A percentile compares a stretch with the other conserved stretches of the same genome.
Evolutionary conservation across 352 stramenopile species (phyloP).

Genomic region (Pythium dissimile): DNA sequence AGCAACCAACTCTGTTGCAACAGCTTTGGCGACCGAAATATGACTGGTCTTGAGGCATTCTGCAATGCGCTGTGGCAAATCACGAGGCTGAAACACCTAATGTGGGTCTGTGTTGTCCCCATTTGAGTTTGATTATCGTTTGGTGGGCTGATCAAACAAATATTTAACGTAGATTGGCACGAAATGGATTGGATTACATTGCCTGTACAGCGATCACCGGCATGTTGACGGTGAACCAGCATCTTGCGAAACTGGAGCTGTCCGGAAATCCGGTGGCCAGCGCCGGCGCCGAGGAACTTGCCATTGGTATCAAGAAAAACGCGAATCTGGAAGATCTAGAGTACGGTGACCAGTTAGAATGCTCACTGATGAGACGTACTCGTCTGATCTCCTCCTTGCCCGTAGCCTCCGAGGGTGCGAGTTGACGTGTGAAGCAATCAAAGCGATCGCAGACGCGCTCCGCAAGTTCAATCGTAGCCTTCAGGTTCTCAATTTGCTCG

Average conservation of each 20-base stretch:
- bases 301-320: constrained; percentile 52
- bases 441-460: constrained; percentile 26
- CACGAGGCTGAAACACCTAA: constrained; percentile 36
- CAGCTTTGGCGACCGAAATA: constrained; percentile 48
- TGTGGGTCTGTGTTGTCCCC: constrained; percentile 6
- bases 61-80: constrained; percentile 52
- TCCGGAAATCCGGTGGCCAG: constrained; percentile 45
- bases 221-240: constrained; percentile 59
- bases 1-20: constrained; percentile 47
- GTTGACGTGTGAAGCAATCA: constrained; percentile 43
- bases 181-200: constrained; percentile 60
- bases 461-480: constrained; percentile 52
- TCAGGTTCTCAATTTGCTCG: constrained; percentile 31
- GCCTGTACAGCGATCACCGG: constrained; percentile 34
- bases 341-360: constrained; percentile 20
- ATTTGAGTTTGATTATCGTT: not conserved
- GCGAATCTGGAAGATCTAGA: constrained; percentile 35
- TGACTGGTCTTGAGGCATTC: constrained; percentile 47
- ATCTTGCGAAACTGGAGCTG: constrained; percentile 35
- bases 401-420: constrained; percentile 36
- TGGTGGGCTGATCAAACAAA: not conserved
- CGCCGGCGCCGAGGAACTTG: constrained; percentile 39
- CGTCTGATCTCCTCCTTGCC: not conserved
- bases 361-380: not conserved
- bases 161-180: constrained; percentile 27